Evolutionary conservation across 495 filamentous ascomycete species (phyloP).

Genomic region (Trichocladium uniseriatum): DNA sequence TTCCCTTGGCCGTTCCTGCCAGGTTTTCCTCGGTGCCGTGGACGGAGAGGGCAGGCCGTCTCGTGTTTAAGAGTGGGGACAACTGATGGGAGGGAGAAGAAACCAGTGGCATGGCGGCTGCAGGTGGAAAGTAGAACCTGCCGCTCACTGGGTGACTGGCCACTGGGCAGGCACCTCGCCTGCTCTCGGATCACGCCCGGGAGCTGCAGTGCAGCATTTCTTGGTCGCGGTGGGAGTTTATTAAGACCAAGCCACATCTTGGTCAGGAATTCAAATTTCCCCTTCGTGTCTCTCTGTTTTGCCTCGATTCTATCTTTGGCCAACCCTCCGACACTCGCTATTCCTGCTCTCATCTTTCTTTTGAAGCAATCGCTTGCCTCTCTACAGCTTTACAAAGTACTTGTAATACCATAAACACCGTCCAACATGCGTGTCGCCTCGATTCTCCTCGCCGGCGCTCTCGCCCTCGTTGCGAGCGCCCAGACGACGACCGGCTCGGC

Average conservation of each 20-base stretch:
- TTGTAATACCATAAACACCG: slow-evolving; percentile 3
- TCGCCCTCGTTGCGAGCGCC: slow-evolving; percentile 30
- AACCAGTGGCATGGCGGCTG: background rate
- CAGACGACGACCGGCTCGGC: slow-evolving; percentile 13
- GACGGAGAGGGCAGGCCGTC: background rate
- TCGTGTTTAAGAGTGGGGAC: slow-evolving; percentile 12
- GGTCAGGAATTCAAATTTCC: slow-evolving; percentile 2
- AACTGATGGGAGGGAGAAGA: background rate
- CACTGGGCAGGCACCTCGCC: background rate
- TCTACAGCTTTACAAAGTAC: background rate
- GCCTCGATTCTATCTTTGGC: background rate
- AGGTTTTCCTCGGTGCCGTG: background rate
- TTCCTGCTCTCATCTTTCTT: background rate
- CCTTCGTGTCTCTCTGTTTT: slow-evolving; percentile 4
- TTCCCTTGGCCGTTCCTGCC: background rate
- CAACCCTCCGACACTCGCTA: background rate
- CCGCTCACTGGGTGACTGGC: background rate
- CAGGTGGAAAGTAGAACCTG: background rate
- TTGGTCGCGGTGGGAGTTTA: background rate
- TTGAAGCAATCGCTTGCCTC: background rate
- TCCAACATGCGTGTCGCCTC: slow-evolving; percentile 37
- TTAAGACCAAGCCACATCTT: slow-evolving; percentile 4
- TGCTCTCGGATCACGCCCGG: slow-evolving; percentile 11
- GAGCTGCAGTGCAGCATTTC: slow-evolving; percentile 3
- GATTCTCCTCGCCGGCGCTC: slow-evolving; percentile 30